Percentiles rank a stretch among this genome's conserved stretches.
phyloP scores from a whole-genome alignment of 768 basidiomycete species.

The Naganishia vaughanmartiniae region DNA sequence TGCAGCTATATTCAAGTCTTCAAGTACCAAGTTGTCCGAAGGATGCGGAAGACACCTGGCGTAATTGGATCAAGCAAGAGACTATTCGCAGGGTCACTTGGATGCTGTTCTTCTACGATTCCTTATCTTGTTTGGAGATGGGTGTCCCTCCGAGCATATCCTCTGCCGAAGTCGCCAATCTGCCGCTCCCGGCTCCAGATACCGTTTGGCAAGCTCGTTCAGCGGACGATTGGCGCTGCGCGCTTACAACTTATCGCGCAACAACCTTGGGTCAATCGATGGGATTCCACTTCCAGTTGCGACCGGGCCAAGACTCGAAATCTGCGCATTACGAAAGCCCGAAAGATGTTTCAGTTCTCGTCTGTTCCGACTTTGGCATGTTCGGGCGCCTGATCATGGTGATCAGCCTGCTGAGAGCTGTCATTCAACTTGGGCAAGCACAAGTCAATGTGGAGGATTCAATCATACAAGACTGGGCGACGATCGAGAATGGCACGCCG shows the following conservation, averaged over 20 bases:
- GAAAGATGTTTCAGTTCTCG: constrained; percentile 32
- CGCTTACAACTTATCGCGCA: constrained; percentile 41
- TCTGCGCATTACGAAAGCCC: constrained; percentile 16
- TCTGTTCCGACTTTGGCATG: constrained; percentile 47
- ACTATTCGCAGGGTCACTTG: constrained; percentile 51
- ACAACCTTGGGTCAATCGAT: constrained; percentile 49
- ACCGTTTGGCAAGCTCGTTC: constrained; percentile 51
- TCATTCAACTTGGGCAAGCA: constrained; percentile 53
- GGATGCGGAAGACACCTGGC: constrained; percentile 48
- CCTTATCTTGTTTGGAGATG: constrained; percentile 52
- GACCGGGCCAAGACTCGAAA: constrained; percentile 8
- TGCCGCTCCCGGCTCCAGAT: constrained; percentile 53
- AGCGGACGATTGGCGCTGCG: constrained; percentile 48
- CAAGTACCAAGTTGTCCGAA: background rate
- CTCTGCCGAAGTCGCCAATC: constrained; percentile 43
- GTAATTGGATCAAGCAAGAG: constrained; percentile 52
- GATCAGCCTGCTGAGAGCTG: constrained; percentile 49
- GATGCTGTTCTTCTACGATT: constrained; percentile 53
- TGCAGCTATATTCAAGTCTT: constrained; percentile 3
- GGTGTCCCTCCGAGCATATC: constrained; percentile 46
- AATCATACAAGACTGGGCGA: constrained; percentile 46
- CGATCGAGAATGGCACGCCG: background rate
- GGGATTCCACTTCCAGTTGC: constrained; percentile 41
- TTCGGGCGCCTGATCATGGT: constrained; percentile 52
- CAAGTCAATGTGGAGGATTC: constrained; percentile 46